Base-by-base conservation (phyloP, 768 basidiomycete species). In the Lactarius evosmus region DNA sequence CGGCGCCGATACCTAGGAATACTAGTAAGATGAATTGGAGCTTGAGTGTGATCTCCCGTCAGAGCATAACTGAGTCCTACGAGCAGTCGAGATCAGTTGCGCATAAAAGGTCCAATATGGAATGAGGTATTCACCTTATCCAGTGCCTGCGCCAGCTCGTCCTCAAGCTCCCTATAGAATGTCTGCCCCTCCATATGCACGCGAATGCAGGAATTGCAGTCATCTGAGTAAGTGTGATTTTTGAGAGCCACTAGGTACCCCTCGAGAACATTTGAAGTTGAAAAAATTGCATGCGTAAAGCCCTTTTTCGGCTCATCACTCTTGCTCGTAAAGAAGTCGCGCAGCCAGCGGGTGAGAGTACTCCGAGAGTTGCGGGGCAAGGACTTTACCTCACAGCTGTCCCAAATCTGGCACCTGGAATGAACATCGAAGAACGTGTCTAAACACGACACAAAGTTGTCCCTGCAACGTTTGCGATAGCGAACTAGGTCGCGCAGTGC, bases 371-470 rank as follows among this genome's bases (percentile, higher is more conserved):
- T n/a, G n/a, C n/a, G n/a, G n/a, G n/a, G n/a, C 38, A 5, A 16
- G 6, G 38, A 38, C 16, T 16, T 16, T 17, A 6, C 1, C 38
- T 7, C 22, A n/a, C 57, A 55, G 9, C 25, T 7, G 4, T 9
- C 54, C 57, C 57, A 58, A 34, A 59, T 50, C 25, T 51, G 6
- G 11, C 49, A n/a, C 36, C 58, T 4, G 6, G 38, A 38, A 38
- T 38, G 19, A 27, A 11, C 9, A 8, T 60, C 29, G 4, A 60
- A 30, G 30, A 58, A 34, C 16, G 57, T 7, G 27, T 29, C 27
- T 19, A 56, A 38, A 30, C 36, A 41, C 7, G 27, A 56, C 4
- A 41, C 17, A 6, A 38, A 7, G n/a, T 33, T 54, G 25, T 56
- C 36, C 14, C 56, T 38, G 14, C 14, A 5, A 38, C 36, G 0